Evolutionary conservation across 2,329 filamentous ascomycete genomes (phyloP), one percentile per base, ranked within the genome.

Genomic region (Zymoseptoria pseudotritici): DNA sequence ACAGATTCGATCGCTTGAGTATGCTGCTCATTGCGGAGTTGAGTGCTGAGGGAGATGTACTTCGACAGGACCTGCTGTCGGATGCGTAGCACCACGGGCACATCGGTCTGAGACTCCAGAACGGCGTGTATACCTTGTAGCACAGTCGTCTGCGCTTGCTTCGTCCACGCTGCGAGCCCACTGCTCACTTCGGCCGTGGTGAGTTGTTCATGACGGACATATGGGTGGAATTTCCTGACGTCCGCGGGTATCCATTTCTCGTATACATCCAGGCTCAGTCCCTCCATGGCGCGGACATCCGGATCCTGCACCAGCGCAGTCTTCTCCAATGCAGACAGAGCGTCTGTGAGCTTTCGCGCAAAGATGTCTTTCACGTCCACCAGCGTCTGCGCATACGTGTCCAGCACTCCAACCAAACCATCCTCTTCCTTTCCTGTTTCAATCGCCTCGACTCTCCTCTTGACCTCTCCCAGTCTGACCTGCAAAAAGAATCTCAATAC

Each of bases 191-290:
- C 77, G 2, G 71, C 58, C 29, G 70, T 63, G 22, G 75, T 70
- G 4, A 81, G 67, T 65, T 94, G 89, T 65, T 92, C 90, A 67
- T 95, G 86, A 29, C 89, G 86, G 42, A 95, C 89, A 77, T 91
- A 96, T 0, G 92, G 92, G 0, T 86, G 93, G 71, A 95, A 97
- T 65, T 88, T 88, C 53, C 84, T 84, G 50, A 96, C 89, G 61
- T 95, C 90, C 7, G 91, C 86, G 19, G 88, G 83, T 63, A 94
- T 89, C 89, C 91, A 96, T 20, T 82, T 82, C 64, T 87, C 85
- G 68, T 90, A 86, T 9, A 94, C 76, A 69, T 96, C 91, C 24
- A 97, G 77, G 42, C 89, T 84, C 11, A 96, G 76, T 17, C 87
- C 87, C 64, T 89, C 84, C 1, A 94, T 74, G 0, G 77, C 75